A percentile compares a stretch with the other conserved stretches of the same genome.
Conservation (phyloP, 2,329 filamentous ascomycete species). For the Tolypocladium guangdongense region DNA sequence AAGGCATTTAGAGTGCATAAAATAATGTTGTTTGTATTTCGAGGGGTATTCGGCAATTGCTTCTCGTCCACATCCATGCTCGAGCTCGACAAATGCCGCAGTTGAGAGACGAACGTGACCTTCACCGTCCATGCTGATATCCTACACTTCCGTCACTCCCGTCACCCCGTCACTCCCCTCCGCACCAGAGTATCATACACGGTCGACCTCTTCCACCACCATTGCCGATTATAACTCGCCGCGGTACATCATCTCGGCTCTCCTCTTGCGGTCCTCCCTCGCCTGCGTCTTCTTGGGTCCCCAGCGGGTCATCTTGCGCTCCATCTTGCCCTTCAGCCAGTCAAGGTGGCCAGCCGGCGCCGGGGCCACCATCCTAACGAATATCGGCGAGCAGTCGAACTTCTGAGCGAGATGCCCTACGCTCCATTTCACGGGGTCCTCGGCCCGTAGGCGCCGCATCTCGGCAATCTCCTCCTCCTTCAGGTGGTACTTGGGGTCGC, state of each 20-base stretch:
- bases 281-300: slow-evolving; percentile 44
- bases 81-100: background rate
- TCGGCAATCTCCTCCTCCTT: slow-evolving; percentile 44
- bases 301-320: slow-evolving; percentile 43
- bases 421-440: slow-evolving; percentile 45
- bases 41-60: background rate
- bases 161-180: background rate
- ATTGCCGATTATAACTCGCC: slow-evolving; percentile 35
- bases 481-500: slow-evolving; percentile 38
- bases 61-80: background rate
- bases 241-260: slow-evolving; percentile 39
- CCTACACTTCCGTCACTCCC: slow-evolving; percentile 1
- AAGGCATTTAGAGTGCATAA: background rate
- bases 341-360: slow-evolving; percentile 36
- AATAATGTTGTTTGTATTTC: background rate
- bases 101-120: background rate
- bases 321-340: slow-evolving; percentile 31
- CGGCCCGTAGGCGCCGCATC: slow-evolving; percentile 43
- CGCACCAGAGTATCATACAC: background rate
- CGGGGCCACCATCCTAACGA: slow-evolving; percentile 47
- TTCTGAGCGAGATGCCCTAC: slow-evolving; percentile 40
- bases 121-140: background rate
- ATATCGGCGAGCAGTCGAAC: slow-evolving; percentile 44
- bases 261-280: slow-evolving; percentile 41
- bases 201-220: background rate